Evolutionary conservation across 192 early-diverging fungal species (phyloP), one percentile per base, ranked within the genome.

Genomic region (Entomortierella lignicola): DNA sequence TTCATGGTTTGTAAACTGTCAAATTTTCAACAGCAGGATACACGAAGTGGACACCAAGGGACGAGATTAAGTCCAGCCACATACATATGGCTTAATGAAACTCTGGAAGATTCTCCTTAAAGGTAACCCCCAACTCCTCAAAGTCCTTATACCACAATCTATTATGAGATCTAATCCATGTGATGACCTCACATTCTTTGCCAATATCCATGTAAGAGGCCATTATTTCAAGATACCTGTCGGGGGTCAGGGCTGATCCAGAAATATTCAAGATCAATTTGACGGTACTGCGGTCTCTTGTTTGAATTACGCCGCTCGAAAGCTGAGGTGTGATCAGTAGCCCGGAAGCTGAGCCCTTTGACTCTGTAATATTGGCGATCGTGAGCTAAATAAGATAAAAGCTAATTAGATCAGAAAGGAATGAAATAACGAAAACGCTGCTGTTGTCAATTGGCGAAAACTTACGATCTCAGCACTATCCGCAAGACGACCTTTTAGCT

Each of bases 121-220:
- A 66, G 42, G 43, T n/a, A 8, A 65, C 43, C 8, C 62, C 71
- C 20, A 72, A 47, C 1, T 20, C 39, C 48, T 66, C 64, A 18
- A 66, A 20, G 18, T 29, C 21, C 37, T 54, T 54, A 7, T 56
- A 31, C 48, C 17, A 59, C 54, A 68, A 42, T 1, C 26, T 25
- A 6, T 25, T 25, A 2, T 6, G 59, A 2, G 23, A 18, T 41
- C 32, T 37, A 8, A 68, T 34, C 41, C 56, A 63, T 12, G 65
- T 57, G 32, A 79, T 25, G 27, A 79, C 42, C 41, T 32, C 17
- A 57, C 75, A 79, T 1, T 0, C 8, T n/a, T 79, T 29, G 18
- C 67, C 60, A 44, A 70, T 6, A 23, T 69, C 66, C 68, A 79
- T 70, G n/a, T 61, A 70, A 0, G 75, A 55, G 1, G 62, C 62